phyloP scores from a whole-genome alignment of 2,329 filamentous ascomycete genomes.

The Venturia carpophila region DNA sequence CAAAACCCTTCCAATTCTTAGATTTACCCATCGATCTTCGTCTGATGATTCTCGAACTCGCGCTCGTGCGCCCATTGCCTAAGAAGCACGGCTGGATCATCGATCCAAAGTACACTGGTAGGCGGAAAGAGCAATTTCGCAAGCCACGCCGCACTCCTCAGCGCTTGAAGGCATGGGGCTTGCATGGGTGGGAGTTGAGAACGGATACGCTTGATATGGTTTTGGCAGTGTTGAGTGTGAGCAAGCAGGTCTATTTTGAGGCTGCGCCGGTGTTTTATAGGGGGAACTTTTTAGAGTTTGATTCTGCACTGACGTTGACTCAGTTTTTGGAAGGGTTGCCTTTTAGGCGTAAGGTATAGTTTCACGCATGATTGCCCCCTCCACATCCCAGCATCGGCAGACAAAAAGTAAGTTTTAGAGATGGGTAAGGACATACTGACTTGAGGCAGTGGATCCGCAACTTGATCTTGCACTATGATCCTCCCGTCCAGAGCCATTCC shows the following conservation, averaged over 20 bases:
- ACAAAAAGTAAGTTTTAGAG: not conserved
- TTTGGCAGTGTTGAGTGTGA: not conserved
- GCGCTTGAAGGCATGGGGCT: not conserved
- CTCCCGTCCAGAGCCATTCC: not conserved
- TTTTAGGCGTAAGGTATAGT: not conserved
- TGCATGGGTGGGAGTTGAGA: not conserved
- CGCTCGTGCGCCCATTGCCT: not conserved
- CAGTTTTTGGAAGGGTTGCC: slow-evolving; percentile 5
- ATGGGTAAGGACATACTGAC: not conserved
- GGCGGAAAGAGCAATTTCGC: not conserved
- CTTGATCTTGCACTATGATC: slow-evolving; percentile 8
- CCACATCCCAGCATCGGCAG: not conserved
- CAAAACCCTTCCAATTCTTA: not conserved
- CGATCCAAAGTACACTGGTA: not conserved
- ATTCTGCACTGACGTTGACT: not conserved
- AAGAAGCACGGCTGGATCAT: slow-evolving; percentile 13
- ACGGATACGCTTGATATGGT: not conserved
- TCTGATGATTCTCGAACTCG: slow-evolving; percentile 7
- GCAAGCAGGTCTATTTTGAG: slow-evolving; percentile 1
- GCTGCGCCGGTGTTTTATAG: slow-evolving; percentile 14
- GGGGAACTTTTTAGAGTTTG: slow-evolving; percentile 9
- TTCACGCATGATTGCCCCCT: not conserved
- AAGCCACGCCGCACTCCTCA: not conserved
- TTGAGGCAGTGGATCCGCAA: slow-evolving; percentile 3
- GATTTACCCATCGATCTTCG: slow-evolving; percentile 11